Percentiles rank a stretch among this genome's conserved stretches.
Conservation (phyloP, 768 basidiomycete species). For the Lactarius evosmus region DNA sequence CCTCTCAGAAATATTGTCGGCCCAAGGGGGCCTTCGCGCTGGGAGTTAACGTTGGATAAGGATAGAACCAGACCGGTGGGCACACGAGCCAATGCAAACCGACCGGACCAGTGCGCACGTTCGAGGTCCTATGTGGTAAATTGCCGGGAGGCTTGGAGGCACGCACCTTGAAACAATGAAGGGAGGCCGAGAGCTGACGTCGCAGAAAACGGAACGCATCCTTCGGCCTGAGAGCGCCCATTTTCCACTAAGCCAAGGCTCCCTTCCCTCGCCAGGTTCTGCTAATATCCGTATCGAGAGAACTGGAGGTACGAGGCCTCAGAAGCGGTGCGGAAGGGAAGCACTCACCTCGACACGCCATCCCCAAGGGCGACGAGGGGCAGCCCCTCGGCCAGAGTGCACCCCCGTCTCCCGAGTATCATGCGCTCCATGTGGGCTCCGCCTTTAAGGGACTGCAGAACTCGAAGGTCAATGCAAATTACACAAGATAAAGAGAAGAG, state of each 20-base stretch:
- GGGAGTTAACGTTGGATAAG: too few relatives aligned
- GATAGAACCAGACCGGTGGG: too few relatives aligned
- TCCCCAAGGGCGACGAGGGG: neutral
- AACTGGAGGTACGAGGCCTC: neutral
- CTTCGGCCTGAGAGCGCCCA: slow-evolving; percentile 9
- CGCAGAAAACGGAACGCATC: slow-evolving; percentile 3
- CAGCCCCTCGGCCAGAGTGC: neutral
- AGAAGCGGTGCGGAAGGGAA: neutral
- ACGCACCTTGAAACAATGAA: neutral
- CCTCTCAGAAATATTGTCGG: neutral
- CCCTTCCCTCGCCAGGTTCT: neutral
- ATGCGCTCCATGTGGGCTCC: neutral
- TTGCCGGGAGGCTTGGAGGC: neutral
- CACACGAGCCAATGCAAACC: neutral
- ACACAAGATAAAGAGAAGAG: neutral
- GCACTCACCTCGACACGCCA: neutral
- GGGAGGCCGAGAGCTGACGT: neutral
- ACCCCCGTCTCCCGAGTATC: neutral
- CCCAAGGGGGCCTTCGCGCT: neutral
- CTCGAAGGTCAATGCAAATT: neutral
- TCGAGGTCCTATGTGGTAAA: neutral
- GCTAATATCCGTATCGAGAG: too few relatives aligned
- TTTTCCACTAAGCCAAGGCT: neutral
- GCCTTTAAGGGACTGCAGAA: neutral
- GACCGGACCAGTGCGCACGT: neutral